Base-by-base conservation (phyloP, 192 early-diverging fungal genomes). In the Paraglomus brasilianum region DNA sequence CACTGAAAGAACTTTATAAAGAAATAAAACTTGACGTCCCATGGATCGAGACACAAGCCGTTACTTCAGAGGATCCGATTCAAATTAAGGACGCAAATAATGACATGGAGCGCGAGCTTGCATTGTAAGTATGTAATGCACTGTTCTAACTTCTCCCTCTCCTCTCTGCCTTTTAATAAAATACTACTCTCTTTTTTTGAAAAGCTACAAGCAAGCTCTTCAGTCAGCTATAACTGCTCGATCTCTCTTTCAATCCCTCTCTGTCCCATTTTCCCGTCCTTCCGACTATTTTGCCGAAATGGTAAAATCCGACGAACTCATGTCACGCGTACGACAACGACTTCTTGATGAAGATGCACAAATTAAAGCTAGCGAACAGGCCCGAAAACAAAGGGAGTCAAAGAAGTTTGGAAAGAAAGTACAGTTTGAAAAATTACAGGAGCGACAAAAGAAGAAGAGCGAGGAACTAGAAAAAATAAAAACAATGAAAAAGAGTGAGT, bases 381-480 rank as follows among this genome's bases (percentile, higher is more conserved):
- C 92, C 43, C 86, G 88, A 58, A 90, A 90, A 71, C 91, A 93
- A 78, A 86, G 96, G 56, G 91, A 95, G 50, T 80, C 91, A 62
- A 95, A 95, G 81, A 97, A 96, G 88, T 98, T 93, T 76, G 95
- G 96, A 68, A 97, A 97, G 79, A 92, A 96, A 84, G 93, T 98
- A 8, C 95, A 98, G 77, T 78, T 89, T 9, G 93, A 95, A 78
- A 97, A 97, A 77, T 81, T 93, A 39, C 81, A 86, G 69, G 93
- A 95, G 73, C 87, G 95, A 48, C 88, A 92, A 75, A 87, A 91
- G 72, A 73, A 90, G 72, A 97, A 97, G 85, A 86, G 86, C 55
- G 82, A 90, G 43, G 87, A 88, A n/a, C 76, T 98, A 69, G 96
- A 97, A 47, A 95, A 95, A 82, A 92, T 98, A 70, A 90, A 89